Evolutionary conservation across 2,329 filamentous ascomycete species (phyloP), one percentile per base, ranked within the genome.

Genomic region (Kalmusia sp.): DNA sequence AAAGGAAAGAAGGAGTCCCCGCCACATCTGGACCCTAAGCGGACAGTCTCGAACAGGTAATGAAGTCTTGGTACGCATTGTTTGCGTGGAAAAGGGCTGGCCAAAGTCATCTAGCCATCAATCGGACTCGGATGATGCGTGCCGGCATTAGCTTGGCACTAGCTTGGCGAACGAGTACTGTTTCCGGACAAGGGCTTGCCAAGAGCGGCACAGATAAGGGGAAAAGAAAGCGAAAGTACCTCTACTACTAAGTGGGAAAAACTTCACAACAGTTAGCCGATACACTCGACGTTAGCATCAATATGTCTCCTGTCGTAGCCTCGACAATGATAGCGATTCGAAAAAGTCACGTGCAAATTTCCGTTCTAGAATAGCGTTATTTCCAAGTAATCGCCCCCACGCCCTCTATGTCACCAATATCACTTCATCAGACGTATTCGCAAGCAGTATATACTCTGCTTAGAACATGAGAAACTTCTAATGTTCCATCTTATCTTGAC

Each of bases 71-170:
- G 49, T 27, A 30, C 24, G 11, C 43, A 25, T 8, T 35, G 17
- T 37, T 33, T 34, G 33, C 21, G 24, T 47, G 33, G 24, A 47
- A 47, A 46, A 17, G 44, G 44, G 28, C 31, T 33, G 30, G 31
- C 38, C 48, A n/a, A 44, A 21, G 38, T 28, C 48, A 27, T 51
- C 48, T 43, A 51, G 39, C 48, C 47, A 34, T 24, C 25, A 27
- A 30, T 31, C 15, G 12, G 8, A 3, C 11, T n/a, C 45, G 45
- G 45, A 24, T 48, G 9, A 4, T 33, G 45, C 11, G 22, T 48
- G 24, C 31, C 31, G 33, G 33, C 17, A 17, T 11, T 12, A 21
- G 28, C 47, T 49, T 40, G 47, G 37, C 45, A 17, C 9, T 39
- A 6, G 11, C 43, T 34, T 34, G 43, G 43, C 45, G 45, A 39